These are phyloP conservation scores for Ophiocordyceps polyrhachis-furcata DNA, from an alignment of 2,329 filamentous ascomycete genomes.

Conservation along the genomic window DNA sequence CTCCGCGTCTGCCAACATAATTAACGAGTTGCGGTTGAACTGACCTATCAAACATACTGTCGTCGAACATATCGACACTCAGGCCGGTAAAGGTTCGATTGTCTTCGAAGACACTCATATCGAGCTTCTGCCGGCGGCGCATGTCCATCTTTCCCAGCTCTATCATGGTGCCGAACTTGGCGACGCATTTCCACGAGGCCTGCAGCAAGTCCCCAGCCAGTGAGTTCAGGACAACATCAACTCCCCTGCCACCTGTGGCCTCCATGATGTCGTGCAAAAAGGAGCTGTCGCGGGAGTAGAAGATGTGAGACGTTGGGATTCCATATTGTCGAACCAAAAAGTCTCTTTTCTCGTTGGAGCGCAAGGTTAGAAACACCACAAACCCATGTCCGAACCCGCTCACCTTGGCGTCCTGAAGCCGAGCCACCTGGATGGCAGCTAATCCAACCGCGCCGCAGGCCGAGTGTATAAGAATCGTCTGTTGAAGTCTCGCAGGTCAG, in stretches of 20 bases:
- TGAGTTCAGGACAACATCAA: slow-evolving; percentile 18
- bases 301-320: slow-evolving; percentile 11
- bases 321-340: slow-evolving; percentile 7
- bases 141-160: slow-evolving; percentile 19
- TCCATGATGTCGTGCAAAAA: slow-evolving; percentile 12
- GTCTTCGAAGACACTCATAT: slow-evolving; percentile 22
- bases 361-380: slow-evolving; percentile 8
- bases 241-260: slow-evolving; percentile 12
- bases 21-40: not conserved
- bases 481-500: no score
- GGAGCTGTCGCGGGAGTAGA: slow-evolving; percentile 11
- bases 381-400: no score
- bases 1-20: no score
- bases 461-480: slow-evolving; percentile 12
- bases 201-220: slow-evolving; percentile 14
- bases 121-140: slow-evolving; percentile 16
- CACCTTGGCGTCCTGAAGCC: slow-evolving; percentile 7
- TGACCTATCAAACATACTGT: not conserved
- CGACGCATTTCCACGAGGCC: slow-evolving; percentile 16
- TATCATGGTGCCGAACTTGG: slow-evolving; percentile 12
- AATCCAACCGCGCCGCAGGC: slow-evolving; percentile 13
- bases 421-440: slow-evolving; percentile 10
- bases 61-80: slow-evolving; percentile 8
- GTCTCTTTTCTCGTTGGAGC: slow-evolving; percentile 10
- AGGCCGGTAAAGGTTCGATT: slow-evolving; percentile 14